These are phyloP conservation scores for Elongisporangium senticosum DNA, from an alignment of 352 stramenopile species.

Conservation along the genomic window DNA sequence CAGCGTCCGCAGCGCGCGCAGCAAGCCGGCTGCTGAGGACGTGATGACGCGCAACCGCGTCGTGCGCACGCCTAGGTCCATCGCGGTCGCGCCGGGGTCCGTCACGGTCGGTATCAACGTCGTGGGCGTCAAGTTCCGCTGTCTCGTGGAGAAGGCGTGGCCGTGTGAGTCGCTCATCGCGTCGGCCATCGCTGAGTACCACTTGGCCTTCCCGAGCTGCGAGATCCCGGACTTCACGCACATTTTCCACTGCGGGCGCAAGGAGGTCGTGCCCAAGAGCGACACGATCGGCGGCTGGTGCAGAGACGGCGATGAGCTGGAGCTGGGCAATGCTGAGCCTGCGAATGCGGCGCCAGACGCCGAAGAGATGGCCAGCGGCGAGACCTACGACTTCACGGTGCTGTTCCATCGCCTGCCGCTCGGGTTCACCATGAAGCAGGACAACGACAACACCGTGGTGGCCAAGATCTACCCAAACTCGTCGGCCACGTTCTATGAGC, in stretches of 20 bases:
- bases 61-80: slow-evolving; percentile 7
- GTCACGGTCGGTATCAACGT: slow-evolving; percentile 43
- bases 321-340: slow-evolving; percentile 45
- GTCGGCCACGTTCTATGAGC: slow-evolving; percentile 64
- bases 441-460: slow-evolving; percentile 67
- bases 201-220: slow-evolving; percentile 38
- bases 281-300: slow-evolving; percentile 52
- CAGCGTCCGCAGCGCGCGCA: slow-evolving; percentile 1
- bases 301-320: slow-evolving; percentile 49
- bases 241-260: slow-evolving; percentile 58
- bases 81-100: slow-evolving; percentile 11
- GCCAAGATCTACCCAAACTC: slow-evolving; percentile 83
- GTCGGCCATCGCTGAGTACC: slow-evolving; percentile 60
- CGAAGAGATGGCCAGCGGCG: slow-evolving; percentile 10
- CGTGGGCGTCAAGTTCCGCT: slow-evolving; percentile 50
- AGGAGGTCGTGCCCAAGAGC: slow-evolving; percentile 42
- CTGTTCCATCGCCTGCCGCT: slow-evolving; percentile 83
- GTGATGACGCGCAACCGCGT: slow-evolving; percentile 26
- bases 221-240: slow-evolving; percentile 75
- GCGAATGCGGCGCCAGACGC: slow-evolving; percentile 1
- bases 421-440: slow-evolving; percentile 82
- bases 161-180: slow-evolving; percentile 66
- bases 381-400: slow-evolving; percentile 58
- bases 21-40: not conserved
- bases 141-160: slow-evolving; percentile 49